Evolutionary conservation across 495 filamentous ascomycete species (phyloP).

Genomic region (Apiosordaria backusii): DNA sequence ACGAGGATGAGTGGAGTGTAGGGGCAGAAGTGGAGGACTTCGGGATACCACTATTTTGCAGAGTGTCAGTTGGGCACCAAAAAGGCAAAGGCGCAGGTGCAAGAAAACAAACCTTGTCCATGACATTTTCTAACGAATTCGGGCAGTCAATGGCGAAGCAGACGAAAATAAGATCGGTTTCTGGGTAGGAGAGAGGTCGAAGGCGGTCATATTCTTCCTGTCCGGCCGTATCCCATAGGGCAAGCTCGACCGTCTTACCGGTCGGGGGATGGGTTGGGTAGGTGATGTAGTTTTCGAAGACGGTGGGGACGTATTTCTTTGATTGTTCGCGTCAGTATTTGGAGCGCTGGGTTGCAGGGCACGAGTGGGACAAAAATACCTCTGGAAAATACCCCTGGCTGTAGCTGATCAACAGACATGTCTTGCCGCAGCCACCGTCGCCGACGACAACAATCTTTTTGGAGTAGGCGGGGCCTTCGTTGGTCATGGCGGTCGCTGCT

Average conservation of each 20-base stretch:
- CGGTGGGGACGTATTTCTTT: slow-evolving; percentile 98
- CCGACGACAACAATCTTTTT: slow-evolving; percentile 99
- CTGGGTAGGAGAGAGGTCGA: slow-evolving; percentile 92
- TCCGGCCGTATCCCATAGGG: slow-evolving; percentile 97
- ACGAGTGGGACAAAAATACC: slow-evolving; percentile 49
- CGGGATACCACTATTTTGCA: slow-evolving; percentile 82
- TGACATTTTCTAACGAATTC: slow-evolving; percentile 94
- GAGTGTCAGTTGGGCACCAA: slow-evolving; percentile 7
- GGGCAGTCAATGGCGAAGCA: slow-evolving; percentile 99
- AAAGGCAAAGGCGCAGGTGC: background rate
- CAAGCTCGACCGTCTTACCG: slow-evolving; percentile 92
- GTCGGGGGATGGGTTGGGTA: slow-evolving; percentile 81
- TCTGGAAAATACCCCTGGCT: slow-evolving; percentile 98
- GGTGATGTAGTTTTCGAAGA: slow-evolving; percentile 99
- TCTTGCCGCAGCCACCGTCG: slow-evolving; percentile 98
- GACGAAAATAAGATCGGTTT: slow-evolving; percentile 95
- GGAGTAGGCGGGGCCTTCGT: slow-evolving; percentile 79
- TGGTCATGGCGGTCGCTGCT: slow-evolving; percentile 75
- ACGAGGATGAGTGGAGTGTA: slow-evolving; percentile 93
- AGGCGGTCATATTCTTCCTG: slow-evolving; percentile 98
- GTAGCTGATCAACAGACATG: slow-evolving; percentile 95
- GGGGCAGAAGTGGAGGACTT: slow-evolving; percentile 98
- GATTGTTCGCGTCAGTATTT: background rate
- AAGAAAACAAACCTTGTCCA: slow-evolving; percentile 77
- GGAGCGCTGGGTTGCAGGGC: background rate